These are phyloP conservation scores for Henningerozyma blattae DNA, from an alignment of 805 yeast species.

Conservation along the genomic window DNA sequence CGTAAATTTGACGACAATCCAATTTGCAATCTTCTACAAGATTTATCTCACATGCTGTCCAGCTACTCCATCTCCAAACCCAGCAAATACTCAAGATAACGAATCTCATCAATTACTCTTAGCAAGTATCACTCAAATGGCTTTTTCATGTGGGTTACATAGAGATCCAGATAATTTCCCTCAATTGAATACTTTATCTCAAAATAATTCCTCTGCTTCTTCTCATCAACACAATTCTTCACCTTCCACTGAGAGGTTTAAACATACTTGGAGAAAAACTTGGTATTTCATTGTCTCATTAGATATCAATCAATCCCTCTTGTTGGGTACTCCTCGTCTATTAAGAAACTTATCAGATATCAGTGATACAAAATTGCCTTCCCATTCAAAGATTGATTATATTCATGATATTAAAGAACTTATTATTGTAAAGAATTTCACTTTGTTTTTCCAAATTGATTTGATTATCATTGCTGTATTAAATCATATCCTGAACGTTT, in stretches of 20 bases:
- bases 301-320: conserved; percentile 32
- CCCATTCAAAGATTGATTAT: conserved; percentile 26
- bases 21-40: conserved; percentile 46
- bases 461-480: conserved; percentile 26
- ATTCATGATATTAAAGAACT: conserved; percentile 32
- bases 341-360: conserved; percentile 28
- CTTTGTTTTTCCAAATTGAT: conserved; percentile 36
- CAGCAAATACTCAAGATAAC: conserved; percentile 31
- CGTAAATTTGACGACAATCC: conserved; percentile 33
- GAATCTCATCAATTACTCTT: conserved; percentile 45
- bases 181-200: conserved; percentile 23
- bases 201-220: not conserved
- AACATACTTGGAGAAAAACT: conserved; percentile 44
- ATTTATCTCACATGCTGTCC: conserved; percentile 45
- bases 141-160: conserved; percentile 52
- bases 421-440: conserved; percentile 35
- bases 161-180: conserved; percentile 51
- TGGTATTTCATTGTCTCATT: conserved; percentile 38
- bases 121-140: conserved; percentile 54
- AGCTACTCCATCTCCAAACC: conserved; percentile 4
- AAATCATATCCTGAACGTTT: conserved; percentile 23
- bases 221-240: not conserved
- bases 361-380: conserved; percentile 34
- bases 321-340: conserved; percentile 30
- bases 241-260: conserved; percentile 22